Evolutionary conservation across 495 filamentous ascomycete species (phyloP), one percentile per base, ranked within the genome.

Genomic region (Hyaloscypha variabilis): DNA sequence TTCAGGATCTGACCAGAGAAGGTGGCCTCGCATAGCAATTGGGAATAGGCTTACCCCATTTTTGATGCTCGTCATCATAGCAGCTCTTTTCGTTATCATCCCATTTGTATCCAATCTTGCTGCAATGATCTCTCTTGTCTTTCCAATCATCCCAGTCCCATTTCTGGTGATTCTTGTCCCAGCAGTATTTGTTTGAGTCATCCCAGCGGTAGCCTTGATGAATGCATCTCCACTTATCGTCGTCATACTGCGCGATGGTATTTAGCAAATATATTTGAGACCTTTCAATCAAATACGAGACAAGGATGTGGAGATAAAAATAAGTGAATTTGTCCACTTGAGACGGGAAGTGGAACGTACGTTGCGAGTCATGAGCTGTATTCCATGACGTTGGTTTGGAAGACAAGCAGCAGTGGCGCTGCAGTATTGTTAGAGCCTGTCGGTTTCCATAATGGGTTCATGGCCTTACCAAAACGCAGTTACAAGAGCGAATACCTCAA

Each of bases 41-140:
- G n/a, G n/a, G n/a, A n/a, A n/a, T n/a, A n/a, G n/a, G 8, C 11
- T 54, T 14, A 23, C 24, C 53, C 53, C 53, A 56, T 25, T 29
- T 56, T n/a, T 25, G n/a, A 25, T 56, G 53, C 17, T 56, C 23
- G 1, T 56, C 8, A 25, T 56, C 53, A 25, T 8, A 56, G 53
- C 53, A 56, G 53, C 53, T 26, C 26, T 56, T 56, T 19, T 56
- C 21, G 53, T 30, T 30, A 25, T 56, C 53, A 19, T 56, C 53
- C 53, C 53, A 56, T n/a, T 29, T 24, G 21, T 56, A 56, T n/a
- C 6, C 6, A n/a, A 56, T 56, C 26, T 56, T 36, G 53, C 23
- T 8, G 53, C 53, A 56, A 11, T 56, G 25, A 24, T 56, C 53
- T 19, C 28, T 56, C 53, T 56, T 30, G 26, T 56, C 23, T 24